Base-by-base conservation (phyloP, 2,329 filamentous ascomycete species). In the Aspergillus fumigatiaffinis region DNA sequence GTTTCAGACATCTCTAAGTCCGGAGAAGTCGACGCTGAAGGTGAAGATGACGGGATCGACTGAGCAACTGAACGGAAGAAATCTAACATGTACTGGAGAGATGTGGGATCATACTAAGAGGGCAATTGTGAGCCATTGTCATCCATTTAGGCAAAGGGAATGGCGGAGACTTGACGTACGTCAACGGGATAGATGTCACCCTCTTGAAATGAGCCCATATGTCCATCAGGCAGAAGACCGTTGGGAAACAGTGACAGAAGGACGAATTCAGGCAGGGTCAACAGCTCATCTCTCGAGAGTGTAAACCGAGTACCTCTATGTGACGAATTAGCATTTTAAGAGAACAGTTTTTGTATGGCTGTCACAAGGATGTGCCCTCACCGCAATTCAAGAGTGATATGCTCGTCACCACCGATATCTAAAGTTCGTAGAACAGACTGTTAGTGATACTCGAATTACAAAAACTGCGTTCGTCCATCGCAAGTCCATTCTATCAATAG, bases 11-110 rank as follows among this genome's bases (percentile, higher is more conserved):
- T 79, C 60, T 90, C 86, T 60, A 74, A 71, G 32, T 81, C 79
- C 5, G 85, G 82, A 2, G 85, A 85, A 38, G 84, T 78, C 56
- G 82, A 84, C 35, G 88, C 85, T 53, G 90, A 90, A 29, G 82
- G 81, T 17, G 84, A 79, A 61, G 90, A 86, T 46, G 85, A 83
- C 6, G 74, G 75, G 65, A 99, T 97, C n/a, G 92, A 94, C 76
- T 97, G 92, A 54, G 94, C 94, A 62, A 99, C 93, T 64, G 88
- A 87, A 63, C 94, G 89, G 81, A 99, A 99, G 77, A 99, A 99
- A 69, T 97, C 93, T 63, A 99, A 85, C 94, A 99, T 99, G 79
- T 97, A 99, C 77, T 97, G 92, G 55, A 99, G 85, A 50, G 93
- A 97, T 53, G 88, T 87, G 25, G 94, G 93, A 76, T 99, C 94